Conservation (phyloP, 1,284 basidiomycete genomes). For the Entoloma clypeatum region DNA sequence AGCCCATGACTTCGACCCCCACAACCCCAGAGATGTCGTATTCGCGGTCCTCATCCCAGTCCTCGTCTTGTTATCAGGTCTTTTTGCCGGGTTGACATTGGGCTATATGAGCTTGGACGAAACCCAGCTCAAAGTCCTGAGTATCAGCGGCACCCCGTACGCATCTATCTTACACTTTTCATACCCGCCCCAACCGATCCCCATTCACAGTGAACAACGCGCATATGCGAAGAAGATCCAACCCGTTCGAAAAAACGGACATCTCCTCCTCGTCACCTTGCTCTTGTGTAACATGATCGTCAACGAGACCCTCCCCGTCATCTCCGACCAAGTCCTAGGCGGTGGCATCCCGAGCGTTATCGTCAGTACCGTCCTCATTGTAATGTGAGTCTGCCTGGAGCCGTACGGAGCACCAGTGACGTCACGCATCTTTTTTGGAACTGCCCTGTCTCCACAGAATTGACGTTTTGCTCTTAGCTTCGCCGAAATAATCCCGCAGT, state of each 20-base stretch:
- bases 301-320: slow-evolving; percentile 89
- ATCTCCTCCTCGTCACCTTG: slow-evolving; percentile 79
- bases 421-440: slow-evolving; percentile 28
- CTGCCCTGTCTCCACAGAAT: too few species aligned
- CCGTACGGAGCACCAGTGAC: slow-evolving; percentile 23
- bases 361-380: slow-evolving; percentile 82
- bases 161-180: slow-evolving; percentile 27
- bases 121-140: slow-evolving; percentile 86
- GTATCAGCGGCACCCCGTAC: slow-evolving; percentile 78
- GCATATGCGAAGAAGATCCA: slow-evolving; percentile 81
- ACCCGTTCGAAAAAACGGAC: slow-evolving; percentile 83
- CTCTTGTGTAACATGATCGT: slow-evolving; percentile 87
- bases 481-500: slow-evolving; percentile 89
- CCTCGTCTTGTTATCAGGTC: slow-evolving; percentile 57
- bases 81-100: slow-evolving; percentile 65
- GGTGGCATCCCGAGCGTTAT: slow-evolving; percentile 80
- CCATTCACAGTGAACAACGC: slow-evolving; percentile 59
- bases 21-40: slow-evolving; percentile 37
- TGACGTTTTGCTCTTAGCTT: slow-evolving; percentile 46
- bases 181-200: slow-evolving; percentile 5
- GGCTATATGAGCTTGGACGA: slow-evolving; percentile 94
- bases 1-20: slow-evolving; percentile 27
- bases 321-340: slow-evolving; percentile 84
- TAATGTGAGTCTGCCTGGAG: slow-evolving; percentile 58
- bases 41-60: slow-evolving; percentile 56